A percentile compares a stretch with the other conserved stretches of the same genome.
phyloP scores from a whole-genome alignment of 108 stramenopile genomes.

The Phaeodactylum tricornutum region DNA sequence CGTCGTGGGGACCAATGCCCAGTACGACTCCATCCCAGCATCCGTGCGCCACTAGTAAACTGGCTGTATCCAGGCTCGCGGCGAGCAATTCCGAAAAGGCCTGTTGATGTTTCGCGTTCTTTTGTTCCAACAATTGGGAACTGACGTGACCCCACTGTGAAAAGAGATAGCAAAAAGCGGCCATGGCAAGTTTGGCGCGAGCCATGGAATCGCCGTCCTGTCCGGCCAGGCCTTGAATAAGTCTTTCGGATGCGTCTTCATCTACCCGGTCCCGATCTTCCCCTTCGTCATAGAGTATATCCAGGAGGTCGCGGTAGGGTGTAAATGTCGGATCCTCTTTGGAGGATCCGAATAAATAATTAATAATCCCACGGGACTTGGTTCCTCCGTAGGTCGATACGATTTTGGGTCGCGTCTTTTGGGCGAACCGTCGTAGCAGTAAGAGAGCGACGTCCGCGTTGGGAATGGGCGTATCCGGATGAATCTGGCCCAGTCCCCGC shows the following conservation, averaged over 20 bases:
- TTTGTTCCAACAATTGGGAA: slow-evolving; percentile 22
- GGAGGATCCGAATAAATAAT: slow-evolving; percentile 28
- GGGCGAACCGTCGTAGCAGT: slow-evolving; percentile 58
- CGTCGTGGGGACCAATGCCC: slow-evolving; percentile 7
- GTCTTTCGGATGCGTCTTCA: slow-evolving; percentile 14
- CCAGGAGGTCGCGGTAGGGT: slow-evolving; percentile 34
- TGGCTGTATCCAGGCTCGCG: slow-evolving; percentile 43
- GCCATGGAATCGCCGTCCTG: slow-evolving; percentile 40
- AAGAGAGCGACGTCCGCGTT: slow-evolving; percentile 47
- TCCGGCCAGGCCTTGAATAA: slow-evolving; percentile 38
- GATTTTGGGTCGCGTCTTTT: slow-evolving; percentile 39
- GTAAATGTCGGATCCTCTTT: slow-evolving; percentile 30
- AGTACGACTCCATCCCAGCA: slow-evolving; percentile 65
- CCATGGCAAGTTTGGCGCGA: slow-evolving; percentile 33
- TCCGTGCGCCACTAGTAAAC: slow-evolving; percentile 60
- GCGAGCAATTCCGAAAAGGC: slow-evolving; percentile 37
- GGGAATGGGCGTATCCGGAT: slow-evolving; percentile 34
- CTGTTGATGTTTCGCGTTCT: slow-evolving; percentile 14
- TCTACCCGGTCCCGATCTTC: neutral
- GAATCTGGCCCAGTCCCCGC: slow-evolving; percentile 11
- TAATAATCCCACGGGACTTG: slow-evolving; percentile 21
- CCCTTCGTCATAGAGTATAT: slow-evolving; percentile 6
- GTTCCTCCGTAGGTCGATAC: slow-evolving; percentile 51
- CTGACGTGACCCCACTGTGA: slow-evolving; percentile 51
- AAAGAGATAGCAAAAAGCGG: slow-evolving; percentile 49